phyloP scores from a whole-genome alignment of 352 stramenopile species.

The Phytophthora pseudosyringae region DNA sequence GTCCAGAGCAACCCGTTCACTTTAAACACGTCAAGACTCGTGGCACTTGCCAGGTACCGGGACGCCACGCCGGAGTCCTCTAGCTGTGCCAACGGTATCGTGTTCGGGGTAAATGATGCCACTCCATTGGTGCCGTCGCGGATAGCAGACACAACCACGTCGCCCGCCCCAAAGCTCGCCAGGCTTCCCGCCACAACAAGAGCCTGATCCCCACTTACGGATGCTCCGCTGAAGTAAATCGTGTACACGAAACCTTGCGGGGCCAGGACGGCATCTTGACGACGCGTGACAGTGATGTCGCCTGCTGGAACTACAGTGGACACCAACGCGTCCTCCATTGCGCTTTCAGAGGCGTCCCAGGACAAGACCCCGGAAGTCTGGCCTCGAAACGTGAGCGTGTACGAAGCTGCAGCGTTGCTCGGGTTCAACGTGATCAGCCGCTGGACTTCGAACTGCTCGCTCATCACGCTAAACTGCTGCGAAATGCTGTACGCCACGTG shows the following conservation, averaged over 20 bases:
- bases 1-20: slow-evolving; percentile 84
- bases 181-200: slow-evolving; percentile 21
- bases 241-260: slow-evolving; percentile 73
- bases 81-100: slow-evolving; percentile 58
- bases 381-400: slow-evolving; percentile 45
- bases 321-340: slow-evolving; percentile 30
- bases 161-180: slow-evolving; percentile 37
- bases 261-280: slow-evolving; percentile 38
- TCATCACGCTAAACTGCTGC: slow-evolving; percentile 75
- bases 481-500: slow-evolving; percentile 66
- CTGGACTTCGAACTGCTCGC: slow-evolving; percentile 76
- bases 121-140: slow-evolving; percentile 43
- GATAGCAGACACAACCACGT: slow-evolving; percentile 43
- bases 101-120: slow-evolving; percentile 36
- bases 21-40: slow-evolving; percentile 68
- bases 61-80: slow-evolving; percentile 27
- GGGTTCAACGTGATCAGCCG: slow-evolving; percentile 59
- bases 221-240: slow-evolving; percentile 70
- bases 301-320: slow-evolving; percentile 20
- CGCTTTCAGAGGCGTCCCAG: slow-evolving; percentile 64
- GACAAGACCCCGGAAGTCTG: slow-evolving; percentile 41
- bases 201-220: slow-evolving; percentile 45
- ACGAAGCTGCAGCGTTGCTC: slow-evolving; percentile 43
- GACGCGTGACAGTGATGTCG: slow-evolving; percentile 63
- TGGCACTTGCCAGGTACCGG: slow-evolving; percentile 43